Evolutionary conservation across 192 early-diverging fungal genomes (phyloP).

Genomic region (Linnemannia exigua): DNA sequence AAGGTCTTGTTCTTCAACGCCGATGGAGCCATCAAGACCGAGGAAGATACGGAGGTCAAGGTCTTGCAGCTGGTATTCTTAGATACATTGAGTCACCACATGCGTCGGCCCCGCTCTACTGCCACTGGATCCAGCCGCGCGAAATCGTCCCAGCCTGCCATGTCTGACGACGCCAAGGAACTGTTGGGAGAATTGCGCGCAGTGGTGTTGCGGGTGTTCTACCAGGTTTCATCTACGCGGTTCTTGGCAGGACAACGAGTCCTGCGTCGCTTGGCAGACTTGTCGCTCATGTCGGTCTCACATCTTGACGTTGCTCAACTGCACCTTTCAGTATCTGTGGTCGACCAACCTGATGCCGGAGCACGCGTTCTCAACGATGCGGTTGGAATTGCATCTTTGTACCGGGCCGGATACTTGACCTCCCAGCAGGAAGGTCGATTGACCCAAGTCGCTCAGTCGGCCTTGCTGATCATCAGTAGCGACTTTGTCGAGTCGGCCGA

Average conservation of each 20-base stretch:
- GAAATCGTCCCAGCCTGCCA: neutral
- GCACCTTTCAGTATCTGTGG: neutral
- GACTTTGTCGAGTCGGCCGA: neutral
- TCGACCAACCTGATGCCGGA: neutral
- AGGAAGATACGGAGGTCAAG: conserved; percentile 24
- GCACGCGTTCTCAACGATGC: conserved; percentile 38
- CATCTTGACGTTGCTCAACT: conserved; percentile 44
- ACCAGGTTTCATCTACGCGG: conserved; percentile 1
- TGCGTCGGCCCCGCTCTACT: conserved; percentile 19
- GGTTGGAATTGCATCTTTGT: conserved; percentile 34
- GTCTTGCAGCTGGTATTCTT: conserved; percentile 59
- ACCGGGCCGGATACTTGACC: conserved; percentile 42
- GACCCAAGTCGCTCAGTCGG: conserved; percentile 26
- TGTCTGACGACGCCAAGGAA: conserved; percentile 35
- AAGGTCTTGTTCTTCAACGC: conserved; percentile 35
- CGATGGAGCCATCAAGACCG: neutral
- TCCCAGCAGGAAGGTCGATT: conserved; percentile 42
- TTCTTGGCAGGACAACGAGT: conserved; percentile 16
- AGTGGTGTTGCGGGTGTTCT: conserved; percentile 29
- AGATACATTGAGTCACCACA: conserved; percentile 51
- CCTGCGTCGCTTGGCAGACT: conserved; percentile 40
- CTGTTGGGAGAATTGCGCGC: conserved; percentile 32
- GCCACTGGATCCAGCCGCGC: neutral
- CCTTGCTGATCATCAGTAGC: conserved; percentile 26
- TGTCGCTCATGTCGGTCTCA: conserved; percentile 48